phyloP scores from a whole-genome alignment of 148 eudicot genomes.

The Rhododendron molle region DNA sequence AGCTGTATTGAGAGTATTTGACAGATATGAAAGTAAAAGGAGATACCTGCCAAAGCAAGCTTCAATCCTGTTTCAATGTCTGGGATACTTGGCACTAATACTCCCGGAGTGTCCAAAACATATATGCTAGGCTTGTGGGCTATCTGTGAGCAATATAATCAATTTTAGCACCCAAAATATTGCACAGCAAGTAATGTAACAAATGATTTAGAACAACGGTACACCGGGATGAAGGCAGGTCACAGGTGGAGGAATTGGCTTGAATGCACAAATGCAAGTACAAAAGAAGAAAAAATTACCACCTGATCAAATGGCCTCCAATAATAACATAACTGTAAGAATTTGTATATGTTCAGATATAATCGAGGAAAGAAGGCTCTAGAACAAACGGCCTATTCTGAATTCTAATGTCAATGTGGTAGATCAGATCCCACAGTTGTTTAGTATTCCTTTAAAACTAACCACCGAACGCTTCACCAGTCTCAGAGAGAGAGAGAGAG shows the following conservation, averaged over 20 bases:
- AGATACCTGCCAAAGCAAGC: constrained; percentile 78
- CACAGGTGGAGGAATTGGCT: background rate
- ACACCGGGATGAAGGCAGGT: background rate
- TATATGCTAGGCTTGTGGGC: constrained; percentile 96
- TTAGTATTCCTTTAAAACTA: too few species aligned
- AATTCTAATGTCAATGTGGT: background rate
- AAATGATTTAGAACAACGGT: background rate
- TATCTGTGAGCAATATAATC: constrained; percentile 46
- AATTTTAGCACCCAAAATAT: constrained; percentile 1
- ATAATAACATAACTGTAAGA: background rate
- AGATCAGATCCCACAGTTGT: background rate
- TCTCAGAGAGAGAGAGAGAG: background rate
- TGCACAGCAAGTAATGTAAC: background rate
- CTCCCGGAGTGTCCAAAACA: constrained; percentile 95
- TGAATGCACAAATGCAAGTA: background rate
- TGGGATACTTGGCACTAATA: constrained; percentile 84
- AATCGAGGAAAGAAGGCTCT: background rate
- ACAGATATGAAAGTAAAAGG: background rate
- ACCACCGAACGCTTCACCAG: background rate
- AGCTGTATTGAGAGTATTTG: background rate
- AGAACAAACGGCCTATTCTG: background rate
- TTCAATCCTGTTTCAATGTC: constrained; percentile 91
- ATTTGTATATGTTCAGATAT: background rate
- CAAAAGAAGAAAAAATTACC: background rate
- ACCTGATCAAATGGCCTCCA: background rate